Conservation (phyloP, 441 rosid species). For the Mallotus repandus region DNA sequence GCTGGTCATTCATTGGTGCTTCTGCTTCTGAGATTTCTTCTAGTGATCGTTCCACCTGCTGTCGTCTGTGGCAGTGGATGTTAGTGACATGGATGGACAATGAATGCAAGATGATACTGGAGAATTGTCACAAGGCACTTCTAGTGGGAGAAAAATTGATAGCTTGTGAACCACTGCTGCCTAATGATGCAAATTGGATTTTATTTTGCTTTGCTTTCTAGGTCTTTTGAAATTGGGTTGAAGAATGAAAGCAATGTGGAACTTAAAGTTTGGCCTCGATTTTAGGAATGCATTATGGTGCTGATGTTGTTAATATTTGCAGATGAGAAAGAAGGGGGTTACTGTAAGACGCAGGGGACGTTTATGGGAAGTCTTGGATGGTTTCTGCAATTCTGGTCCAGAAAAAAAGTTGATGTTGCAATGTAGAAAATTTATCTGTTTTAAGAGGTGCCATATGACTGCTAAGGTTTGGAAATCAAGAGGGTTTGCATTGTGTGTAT, state of each 20-base stretch:
- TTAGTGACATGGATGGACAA: slow-evolving; percentile 76
- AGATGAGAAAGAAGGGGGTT: slow-evolving; percentile 72
- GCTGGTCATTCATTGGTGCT: slow-evolving; percentile 88
- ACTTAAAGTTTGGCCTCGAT: neutral
- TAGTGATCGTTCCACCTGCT: no score
- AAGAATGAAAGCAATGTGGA: no score
- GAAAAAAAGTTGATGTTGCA: no score
- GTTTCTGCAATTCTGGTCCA: no score
- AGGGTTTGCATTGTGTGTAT: no score
- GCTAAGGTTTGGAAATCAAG: no score
- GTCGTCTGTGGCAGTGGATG: no score
- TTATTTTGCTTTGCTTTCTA: no score
- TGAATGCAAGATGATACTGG: slow-evolving; percentile 75
- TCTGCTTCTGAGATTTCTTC: slow-evolving; percentile 71
- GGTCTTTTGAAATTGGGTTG: no score
- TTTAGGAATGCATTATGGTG: slow-evolving; percentile 11
- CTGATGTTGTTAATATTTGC: slow-evolving; percentile 32
- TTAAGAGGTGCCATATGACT: no score
- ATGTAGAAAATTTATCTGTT: no score
- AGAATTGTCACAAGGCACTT: slow-evolving; percentile 73
- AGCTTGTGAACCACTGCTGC: slow-evolving; percentile 82
- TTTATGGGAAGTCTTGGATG: no score
- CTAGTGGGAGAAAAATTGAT: slow-evolving; percentile 75
- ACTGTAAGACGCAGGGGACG: slow-evolving; percentile 74
- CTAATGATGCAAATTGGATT: slow-evolving; percentile 53